Conservation (phyloP, 495 filamentous ascomycete genomes). For the Baudoinia panamericana region DNA sequence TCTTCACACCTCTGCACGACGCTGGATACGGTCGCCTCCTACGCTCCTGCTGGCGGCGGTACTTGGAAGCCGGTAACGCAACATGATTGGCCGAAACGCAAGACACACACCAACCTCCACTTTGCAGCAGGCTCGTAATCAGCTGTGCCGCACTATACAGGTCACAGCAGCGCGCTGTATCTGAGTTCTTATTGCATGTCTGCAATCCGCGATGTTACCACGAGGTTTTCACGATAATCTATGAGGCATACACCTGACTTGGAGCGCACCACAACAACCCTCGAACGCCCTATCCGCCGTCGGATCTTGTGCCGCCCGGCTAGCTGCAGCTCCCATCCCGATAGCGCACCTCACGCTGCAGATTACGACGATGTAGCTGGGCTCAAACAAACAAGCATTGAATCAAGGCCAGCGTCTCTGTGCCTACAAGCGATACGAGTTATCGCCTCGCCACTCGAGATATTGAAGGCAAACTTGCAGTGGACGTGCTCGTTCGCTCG, state of each 20-base stretch:
- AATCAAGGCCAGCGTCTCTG: background rate
- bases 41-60: no score
- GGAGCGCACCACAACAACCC: no score
- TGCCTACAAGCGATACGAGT: conserved; percentile 9
- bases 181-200: background rate
- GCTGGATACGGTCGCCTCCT: no score
- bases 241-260: no score
- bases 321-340: conserved; percentile 2
- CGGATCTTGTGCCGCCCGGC: conserved; percentile 2
- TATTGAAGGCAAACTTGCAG: background rate
- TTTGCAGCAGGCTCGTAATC: conserved; percentile 5
- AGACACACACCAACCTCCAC: no score
- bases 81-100: no score
- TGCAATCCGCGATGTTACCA: background rate
- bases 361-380: conserved; percentile 4
- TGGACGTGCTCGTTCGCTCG: conserved; percentile 11
- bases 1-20: no score
- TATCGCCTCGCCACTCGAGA: conserved; percentile 1
- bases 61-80: no score
- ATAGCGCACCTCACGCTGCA: background rate
- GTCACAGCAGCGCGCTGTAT: background rate
- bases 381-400: background rate
- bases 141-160: no score
- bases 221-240: no score
- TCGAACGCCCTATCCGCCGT: background rate